Percentiles rank a stretch among this genome's conserved stretches.
phyloP scores from a whole-genome alignment of 805 yeast species.

The Teunomyces aglyptinius region DNA sequence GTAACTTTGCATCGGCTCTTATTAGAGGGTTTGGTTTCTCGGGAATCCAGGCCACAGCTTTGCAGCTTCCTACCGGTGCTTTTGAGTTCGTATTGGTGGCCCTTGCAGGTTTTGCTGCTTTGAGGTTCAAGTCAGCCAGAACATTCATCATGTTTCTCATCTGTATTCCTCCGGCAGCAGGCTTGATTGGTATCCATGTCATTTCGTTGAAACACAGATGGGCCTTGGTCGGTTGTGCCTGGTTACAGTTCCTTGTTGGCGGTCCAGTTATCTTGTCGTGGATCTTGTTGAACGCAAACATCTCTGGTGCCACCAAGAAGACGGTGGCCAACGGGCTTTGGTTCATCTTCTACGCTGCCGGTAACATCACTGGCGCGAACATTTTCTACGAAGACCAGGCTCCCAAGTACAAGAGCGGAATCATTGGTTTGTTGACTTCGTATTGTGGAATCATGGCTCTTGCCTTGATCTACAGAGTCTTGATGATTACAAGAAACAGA shows the following conservation, averaged over 20 bases:
- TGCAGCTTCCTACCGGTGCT: slow-evolving; percentile 51
- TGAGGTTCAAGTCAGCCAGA: slow-evolving; percentile 18
- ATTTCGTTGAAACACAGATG: slow-evolving; percentile 18
- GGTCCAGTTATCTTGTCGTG: slow-evolving; percentile 29
- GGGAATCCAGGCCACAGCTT: slow-evolving; percentile 41
- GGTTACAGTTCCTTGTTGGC: slow-evolving; percentile 29
- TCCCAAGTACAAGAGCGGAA: slow-evolving; percentile 24
- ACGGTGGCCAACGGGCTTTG: slow-evolving; percentile 20
- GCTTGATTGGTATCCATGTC: slow-evolving; percentile 23
- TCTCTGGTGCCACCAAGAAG: slow-evolving; percentile 24
- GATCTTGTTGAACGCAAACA: slow-evolving; percentile 22
- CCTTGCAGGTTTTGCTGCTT: slow-evolving; percentile 34
- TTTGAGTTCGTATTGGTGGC: slow-evolving; percentile 53
- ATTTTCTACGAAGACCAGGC: slow-evolving; percentile 22
- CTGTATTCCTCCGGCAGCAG: slow-evolving; percentile 23
- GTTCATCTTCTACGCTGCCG: slow-evolving; percentile 26
- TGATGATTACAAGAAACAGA: slow-evolving; percentile 55
- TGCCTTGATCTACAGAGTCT: slow-evolving; percentile 27
- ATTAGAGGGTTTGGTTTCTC: slow-evolving; percentile 51
- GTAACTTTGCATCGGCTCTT: slow-evolving; percentile 41
- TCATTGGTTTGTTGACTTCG: slow-evolving; percentile 21
- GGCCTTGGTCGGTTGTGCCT: slow-evolving; percentile 30
- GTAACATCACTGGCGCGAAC: slow-evolving; percentile 28
- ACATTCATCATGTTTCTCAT: slow-evolving; percentile 14
- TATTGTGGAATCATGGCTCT: slow-evolving; percentile 21